Percentiles rank a stretch among this genome's conserved stretches.
These are phyloP conservation scores for Spergularia bocconei DNA, from an alignment of 148 eudicot genomes.

Conservation along the genomic window DNA sequence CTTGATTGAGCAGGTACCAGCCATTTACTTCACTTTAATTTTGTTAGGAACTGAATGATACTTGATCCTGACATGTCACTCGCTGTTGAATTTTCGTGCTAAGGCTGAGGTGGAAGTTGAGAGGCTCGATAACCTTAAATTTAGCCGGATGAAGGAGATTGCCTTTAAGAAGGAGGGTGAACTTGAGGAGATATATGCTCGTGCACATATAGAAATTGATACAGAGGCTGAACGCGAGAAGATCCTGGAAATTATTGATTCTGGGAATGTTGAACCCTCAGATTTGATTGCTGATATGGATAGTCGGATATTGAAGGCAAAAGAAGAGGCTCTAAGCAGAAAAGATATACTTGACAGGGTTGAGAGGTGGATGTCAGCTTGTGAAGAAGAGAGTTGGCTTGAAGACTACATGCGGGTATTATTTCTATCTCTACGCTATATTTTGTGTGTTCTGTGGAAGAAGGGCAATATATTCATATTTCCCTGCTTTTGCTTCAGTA, in stretches of 20 bases:
- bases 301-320: constrained; percentile 79
- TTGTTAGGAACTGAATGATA: neutral
- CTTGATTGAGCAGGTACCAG: constrained; percentile 80
- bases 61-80: constrained; percentile 8
- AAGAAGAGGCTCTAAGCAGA: constrained; percentile 91
- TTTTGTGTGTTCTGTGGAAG: neutral
- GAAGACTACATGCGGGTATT: constrained; percentile 94
- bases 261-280: constrained; percentile 88
- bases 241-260: constrained; percentile 77
- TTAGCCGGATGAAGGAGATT: constrained; percentile 97
- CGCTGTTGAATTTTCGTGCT: constrained; percentile 4
- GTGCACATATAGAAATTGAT: constrained; percentile 92
- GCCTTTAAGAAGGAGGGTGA: constrained; percentile 92
- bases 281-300: constrained; percentile 97
- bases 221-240: constrained; percentile 80
- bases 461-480: too few species aligned
- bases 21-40: constrained; percentile 4
- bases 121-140: constrained; percentile 90
- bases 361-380: constrained; percentile 99
- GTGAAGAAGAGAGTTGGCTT: constrained; percentile 99
- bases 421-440: neutral
- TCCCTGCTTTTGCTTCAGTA: too few species aligned
- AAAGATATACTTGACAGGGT: constrained; percentile 97
- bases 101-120: constrained; percentile 98
- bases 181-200: constrained; percentile 88